Evolutionary conservation across 768 basidiomycete species (phyloP).

Genomic region (Daedaleopsis sinensis): DNA sequence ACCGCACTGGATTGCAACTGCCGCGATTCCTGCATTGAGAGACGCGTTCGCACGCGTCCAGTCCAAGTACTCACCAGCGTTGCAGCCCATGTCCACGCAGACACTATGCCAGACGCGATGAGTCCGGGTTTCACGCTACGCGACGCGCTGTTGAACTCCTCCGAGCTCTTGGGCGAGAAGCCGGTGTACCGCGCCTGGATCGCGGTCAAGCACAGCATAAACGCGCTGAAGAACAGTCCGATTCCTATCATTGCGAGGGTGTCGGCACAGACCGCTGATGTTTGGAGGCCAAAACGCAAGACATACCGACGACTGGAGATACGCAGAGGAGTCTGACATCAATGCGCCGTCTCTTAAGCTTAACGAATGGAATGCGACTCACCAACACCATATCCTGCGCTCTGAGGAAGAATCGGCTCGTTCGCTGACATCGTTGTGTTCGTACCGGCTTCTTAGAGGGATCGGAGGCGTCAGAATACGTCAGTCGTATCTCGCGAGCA

Average conservation of each 20-base stretch:
- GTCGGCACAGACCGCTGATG: no score
- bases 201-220: conserved; percentile 79
- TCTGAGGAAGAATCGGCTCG: conserved; percentile 64
- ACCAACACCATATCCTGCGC: conserved; percentile 87
- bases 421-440: conserved; percentile 24
- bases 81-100: conserved; percentile 91
- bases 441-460: neutral
- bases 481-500: no score
- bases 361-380: neutral
- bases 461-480: neutral
- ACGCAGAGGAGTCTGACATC: neutral
- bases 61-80: conserved; percentile 53
- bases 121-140: conserved; percentile 88
- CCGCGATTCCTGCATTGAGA: neutral
- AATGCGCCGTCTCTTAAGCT: neutral
- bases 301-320: conserved; percentile 51
- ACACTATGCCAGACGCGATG: conserved; percentile 91
- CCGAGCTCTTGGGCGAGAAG: conserved; percentile 76
- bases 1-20: conserved; percentile 81
- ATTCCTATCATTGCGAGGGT: conserved; percentile 54
- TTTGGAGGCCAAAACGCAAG: conserved; percentile 10
- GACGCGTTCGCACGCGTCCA: neutral
- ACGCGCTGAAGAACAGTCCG: conserved; percentile 82
- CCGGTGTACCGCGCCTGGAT: conserved; percentile 85
- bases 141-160: conserved; percentile 84